These are phyloP conservation scores for Durio zibethinus DNA, from an alignment of 345 rosid genomes.

Conservation along the genomic window DNA sequence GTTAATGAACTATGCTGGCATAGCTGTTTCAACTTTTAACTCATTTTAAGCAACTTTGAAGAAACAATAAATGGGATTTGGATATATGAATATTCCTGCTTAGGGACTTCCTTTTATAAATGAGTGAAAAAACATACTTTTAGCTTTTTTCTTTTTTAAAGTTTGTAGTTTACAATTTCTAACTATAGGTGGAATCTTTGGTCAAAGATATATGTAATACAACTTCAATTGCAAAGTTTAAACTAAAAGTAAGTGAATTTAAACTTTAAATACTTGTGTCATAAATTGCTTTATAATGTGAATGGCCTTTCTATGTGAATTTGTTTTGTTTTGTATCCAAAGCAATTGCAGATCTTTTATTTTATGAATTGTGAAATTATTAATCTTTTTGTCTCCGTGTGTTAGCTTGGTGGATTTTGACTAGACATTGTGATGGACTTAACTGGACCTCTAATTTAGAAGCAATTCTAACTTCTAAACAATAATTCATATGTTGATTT, in stretches of 20 bases:
- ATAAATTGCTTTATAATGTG: slow-evolving; percentile 4
- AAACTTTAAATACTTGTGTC: neutral
- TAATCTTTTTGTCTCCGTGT: neutral
- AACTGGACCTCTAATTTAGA: no score
- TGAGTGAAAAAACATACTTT: neutral
- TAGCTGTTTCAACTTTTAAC: neutral
- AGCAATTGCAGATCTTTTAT: neutral
- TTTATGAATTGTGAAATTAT: neutral
- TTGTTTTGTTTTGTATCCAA: neutral
- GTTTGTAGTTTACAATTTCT: no score
- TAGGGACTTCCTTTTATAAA: neutral
- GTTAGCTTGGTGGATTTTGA: slow-evolving; percentile 68
- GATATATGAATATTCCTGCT: neutral
- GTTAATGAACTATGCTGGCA: neutral
- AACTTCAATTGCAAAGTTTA: slow-evolving; percentile 59
- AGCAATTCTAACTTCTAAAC: no score
- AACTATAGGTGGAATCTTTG: no score
- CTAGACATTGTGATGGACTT: slow-evolving; percentile 56
- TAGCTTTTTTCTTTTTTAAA: no score
- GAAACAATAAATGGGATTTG: neutral
- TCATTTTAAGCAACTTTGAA: neutral
- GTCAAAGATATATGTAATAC: no score
- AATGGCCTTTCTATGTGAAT: slow-evolving; percentile 1
- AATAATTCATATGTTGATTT: no score
- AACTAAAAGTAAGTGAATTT: slow-evolving; percentile 56